Base-by-base conservation (phyloP, 768 basidiomycete species). In the Suillus clintonianus region DNA sequence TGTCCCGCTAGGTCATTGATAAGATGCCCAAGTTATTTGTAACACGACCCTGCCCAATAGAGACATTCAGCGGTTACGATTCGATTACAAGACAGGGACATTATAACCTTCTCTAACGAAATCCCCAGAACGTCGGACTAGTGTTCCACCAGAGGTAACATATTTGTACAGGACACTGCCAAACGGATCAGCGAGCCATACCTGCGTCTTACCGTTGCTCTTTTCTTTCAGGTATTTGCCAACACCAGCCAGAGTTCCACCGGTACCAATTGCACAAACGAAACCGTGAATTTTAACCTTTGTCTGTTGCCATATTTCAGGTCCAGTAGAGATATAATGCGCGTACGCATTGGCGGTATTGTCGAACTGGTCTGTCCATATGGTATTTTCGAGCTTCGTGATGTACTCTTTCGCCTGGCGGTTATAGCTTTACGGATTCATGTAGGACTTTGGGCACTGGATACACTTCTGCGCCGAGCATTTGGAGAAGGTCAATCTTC, bases 351-450 rank as follows among this genome's bases (percentile, higher is more conserved):
- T 99, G n/a, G 96, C 94, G 32, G 83, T 87, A 78, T 99, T 99
- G 79, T 99, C 96, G 72, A 99, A 99, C 77, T 99, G 97, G 80
- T 99, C 86, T 8, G 94, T 98, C 97, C 97, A 99, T 62, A 98
- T 86, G 11, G 95, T 89, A 72, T 97, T 97, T 1, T 82, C 78
- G 32, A 89, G 74, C 15, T 80, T 78, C 42, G 85, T 83, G 41
- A 97, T 95, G 65, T 89, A 91, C 67, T 94, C 92, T 51, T 89
- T 88, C 32, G 97, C 97, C 78, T 95, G 95, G 79, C 98, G 97
- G 76, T 99, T 99, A 82, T 98, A 99, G 80, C 99, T 99, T 64
- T 82, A 76, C 6, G 95, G 94, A 77, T 99, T 89, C 70, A 97
- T 95, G 74, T 92, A 99, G 13, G 97, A 99, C 97, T 2, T 96